These are phyloP conservation scores for Petasospora fabianii DNA, from an alignment of 1,139 yeast genomes.

Conservation along the genomic window DNA sequence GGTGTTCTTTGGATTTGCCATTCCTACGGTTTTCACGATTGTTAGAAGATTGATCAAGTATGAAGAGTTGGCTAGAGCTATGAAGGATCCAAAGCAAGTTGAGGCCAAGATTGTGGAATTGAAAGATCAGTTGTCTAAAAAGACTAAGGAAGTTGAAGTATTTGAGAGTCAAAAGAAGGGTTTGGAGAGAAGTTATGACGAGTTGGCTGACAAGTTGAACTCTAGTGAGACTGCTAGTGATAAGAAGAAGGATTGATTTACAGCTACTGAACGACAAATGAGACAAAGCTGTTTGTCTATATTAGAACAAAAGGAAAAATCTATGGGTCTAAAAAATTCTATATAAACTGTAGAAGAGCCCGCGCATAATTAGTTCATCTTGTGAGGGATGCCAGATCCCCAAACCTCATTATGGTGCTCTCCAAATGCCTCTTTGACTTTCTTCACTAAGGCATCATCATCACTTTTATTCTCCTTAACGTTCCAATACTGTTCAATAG, in stretches of 20 bases:
- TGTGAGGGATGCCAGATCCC: slow-evolving; percentile 59
- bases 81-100: slow-evolving; percentile 23
- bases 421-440: slow-evolving; percentile 51
- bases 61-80: slow-evolving; percentile 37
- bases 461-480: slow-evolving; percentile 44
- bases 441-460: slow-evolving; percentile 34
- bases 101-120: slow-evolving; percentile 42
- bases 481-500: slow-evolving; percentile 53
- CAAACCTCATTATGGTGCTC: slow-evolving; percentile 63
- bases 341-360: too few relatives aligned
- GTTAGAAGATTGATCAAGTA: slow-evolving; percentile 57
- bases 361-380: background rate
- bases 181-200: slow-evolving; percentile 51
- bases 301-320: too few relatives aligned
- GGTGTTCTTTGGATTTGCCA: slow-evolving; percentile 55
- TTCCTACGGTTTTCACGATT: slow-evolving; percentile 53
- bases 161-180: slow-evolving; percentile 53
- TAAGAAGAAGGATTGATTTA: slow-evolving; percentile 20
- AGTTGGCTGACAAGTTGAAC: slow-evolving; percentile 32
- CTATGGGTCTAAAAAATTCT: background rate
- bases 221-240: slow-evolving; percentile 6
- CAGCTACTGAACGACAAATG: too few relatives aligned
- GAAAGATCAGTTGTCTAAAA: slow-evolving; percentile 35
- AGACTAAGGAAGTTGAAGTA: slow-evolving; percentile 45
- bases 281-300: too few relatives aligned